Base-by-base conservation (phyloP, 2,329 filamentous ascomycete species). In the Drechslerella dactyloides region DNA sequence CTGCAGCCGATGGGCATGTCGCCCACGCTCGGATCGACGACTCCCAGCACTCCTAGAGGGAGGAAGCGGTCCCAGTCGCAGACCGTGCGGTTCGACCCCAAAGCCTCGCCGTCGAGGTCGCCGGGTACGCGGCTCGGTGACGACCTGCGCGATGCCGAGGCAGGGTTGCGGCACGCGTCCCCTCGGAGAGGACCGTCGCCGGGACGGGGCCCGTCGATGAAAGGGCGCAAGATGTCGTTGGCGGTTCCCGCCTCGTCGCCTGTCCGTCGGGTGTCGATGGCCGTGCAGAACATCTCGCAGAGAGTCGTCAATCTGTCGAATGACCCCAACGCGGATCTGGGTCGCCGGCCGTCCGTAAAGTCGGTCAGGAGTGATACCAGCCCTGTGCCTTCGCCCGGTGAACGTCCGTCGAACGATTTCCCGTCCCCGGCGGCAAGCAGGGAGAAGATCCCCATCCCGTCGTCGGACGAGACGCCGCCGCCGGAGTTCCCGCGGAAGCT, bases 251-350 rank as follows among this genome's bases (percentile, higher is more conserved):
- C 80, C 40, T 53, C 75, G 24, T 83, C 82, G 42, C 81, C 83
- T 21, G 78, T 85, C 52, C 79, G 80, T 51, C 79, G 83, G 63
- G 83, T 69, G 82, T 85, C 77, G 78, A 84, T 77, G 80, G 83
- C 75, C 10, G 73, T 77, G 24, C 75, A 76, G 74, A 87, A 87
- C 75, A 96, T 99, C 87, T 97, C 96, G 33, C 93, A 97, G 81
- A 91, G 94, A 82, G 93, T 99, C 63, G 94, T 99, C 77, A 97
- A 97, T 78, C 86, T 99, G 76, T 96, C 92, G 80, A 96, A 96
- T 78, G 94, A 97, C 27, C 74, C 76, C 2, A 75, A 76, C 77
- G 89, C 89, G 2, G 91, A 97, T 76, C 82, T 90, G 19, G 83
- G 93, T 15, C 91, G 96, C 78, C 87, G 89, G 73, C 87, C 69